These are phyloP conservation scores for Abrus precatorius DNA, from an alignment of 306 rosid species.

Conservation along the genomic window DNA sequence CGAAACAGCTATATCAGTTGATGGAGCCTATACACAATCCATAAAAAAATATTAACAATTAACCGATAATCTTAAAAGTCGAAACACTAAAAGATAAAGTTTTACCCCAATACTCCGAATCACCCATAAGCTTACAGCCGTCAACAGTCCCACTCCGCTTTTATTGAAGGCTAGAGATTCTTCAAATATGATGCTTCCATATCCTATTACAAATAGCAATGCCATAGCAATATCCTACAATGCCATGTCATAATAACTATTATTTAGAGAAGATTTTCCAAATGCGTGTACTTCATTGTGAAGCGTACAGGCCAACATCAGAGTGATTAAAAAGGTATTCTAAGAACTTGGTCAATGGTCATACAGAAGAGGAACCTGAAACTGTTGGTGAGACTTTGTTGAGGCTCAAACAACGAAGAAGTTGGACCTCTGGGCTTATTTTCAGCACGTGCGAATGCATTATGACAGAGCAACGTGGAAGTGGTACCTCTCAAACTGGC, in stretches of 20 bases:
- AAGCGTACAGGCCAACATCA: conserved; percentile 70
- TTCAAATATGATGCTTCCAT: conserved; percentile 92
- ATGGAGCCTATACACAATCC: conserved; percentile 72
- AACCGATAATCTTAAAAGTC: conserved; percentile 23
- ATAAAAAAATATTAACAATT: conserved; percentile 7
- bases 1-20: conserved; percentile 83
- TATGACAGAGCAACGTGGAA: conserved; percentile 57
- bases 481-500: conserved; percentile 42
- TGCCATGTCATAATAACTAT: conserved; percentile 17
- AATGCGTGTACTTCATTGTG: conserved; percentile 12
- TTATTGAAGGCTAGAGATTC: conserved; percentile 88
- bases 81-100: conserved; percentile 32
- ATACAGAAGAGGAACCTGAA: conserved; percentile 61
- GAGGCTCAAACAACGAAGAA: conserved; percentile 59
- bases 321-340: conserved; percentile 55
- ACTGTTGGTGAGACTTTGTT: conserved; percentile 53
- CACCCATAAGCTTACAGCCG: conserved; percentile 96
- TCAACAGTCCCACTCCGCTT: conserved; percentile 90
- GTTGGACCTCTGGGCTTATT: conserved; percentile 59
- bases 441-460: conserved; percentile 71
- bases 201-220: conserved; percentile 87
- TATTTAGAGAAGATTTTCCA: conserved; percentile 6
- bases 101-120: conserved; percentile 89
- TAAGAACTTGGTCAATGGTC: not conserved
- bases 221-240: conserved; percentile 90